These are phyloP conservation scores for Nemania abortiva DNA, from an alignment of 2,329 filamentous ascomycete species.

Conservation along the genomic window DNA sequence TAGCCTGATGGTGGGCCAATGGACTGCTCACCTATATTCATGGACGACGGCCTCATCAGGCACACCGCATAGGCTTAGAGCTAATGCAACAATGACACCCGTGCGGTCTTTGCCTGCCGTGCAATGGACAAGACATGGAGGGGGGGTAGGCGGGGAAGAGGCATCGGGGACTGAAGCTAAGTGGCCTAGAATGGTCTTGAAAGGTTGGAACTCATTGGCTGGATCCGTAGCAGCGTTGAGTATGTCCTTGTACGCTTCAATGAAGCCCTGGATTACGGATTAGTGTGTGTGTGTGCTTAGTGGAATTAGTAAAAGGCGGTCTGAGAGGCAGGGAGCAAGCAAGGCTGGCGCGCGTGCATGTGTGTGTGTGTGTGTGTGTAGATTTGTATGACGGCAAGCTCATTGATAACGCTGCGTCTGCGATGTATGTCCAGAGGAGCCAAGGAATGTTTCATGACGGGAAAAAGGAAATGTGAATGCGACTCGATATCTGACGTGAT, in stretches of 20 bases:
- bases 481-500: constrained; percentile 11
- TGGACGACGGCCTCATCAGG: constrained; percentile 63
- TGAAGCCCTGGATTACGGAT: constrained; percentile 64
- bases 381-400: constrained; percentile 2
- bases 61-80: constrained; percentile 70
- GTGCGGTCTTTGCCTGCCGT: constrained; percentile 78
- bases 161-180: constrained; percentile 55
- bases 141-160: constrained; percentile 54
- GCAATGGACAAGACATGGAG: constrained; percentile 70
- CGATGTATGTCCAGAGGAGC: background rate
- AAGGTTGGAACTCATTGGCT: constrained; percentile 63
- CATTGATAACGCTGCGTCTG: constrained; percentile 9
- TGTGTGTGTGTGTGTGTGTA: constrained; percentile 6
- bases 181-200: constrained; percentile 67
- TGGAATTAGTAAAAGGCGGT: background rate
- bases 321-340: background rate
- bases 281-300: constrained; percentile 19
- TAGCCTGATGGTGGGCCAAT: background rate
- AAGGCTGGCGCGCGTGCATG: background rate
- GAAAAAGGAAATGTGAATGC: constrained; percentile 8
- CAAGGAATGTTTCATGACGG: background rate
- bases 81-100: constrained; percentile 71
- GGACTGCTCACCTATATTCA: constrained; percentile 55
- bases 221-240: constrained; percentile 62
- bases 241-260: constrained; percentile 73